Evolutionary conservation across 352 stramenopile species (phyloP), one percentile per base, ranked within the genome.

Genomic region (Pythium scleroteichum): DNA sequence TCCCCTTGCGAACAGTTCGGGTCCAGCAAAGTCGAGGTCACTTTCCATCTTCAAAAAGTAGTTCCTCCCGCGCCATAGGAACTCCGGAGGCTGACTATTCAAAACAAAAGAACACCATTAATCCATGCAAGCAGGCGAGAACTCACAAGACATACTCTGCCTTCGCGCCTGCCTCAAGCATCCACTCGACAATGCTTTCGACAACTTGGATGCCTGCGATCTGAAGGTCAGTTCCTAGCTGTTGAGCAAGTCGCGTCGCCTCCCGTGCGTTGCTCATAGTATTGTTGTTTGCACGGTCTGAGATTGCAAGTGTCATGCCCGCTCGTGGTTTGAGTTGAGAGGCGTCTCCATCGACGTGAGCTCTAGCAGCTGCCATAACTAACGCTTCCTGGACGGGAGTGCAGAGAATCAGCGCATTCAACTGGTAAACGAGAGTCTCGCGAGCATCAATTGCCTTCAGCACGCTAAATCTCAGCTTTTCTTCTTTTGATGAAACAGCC

Each of bases 131-230:
- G 29, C 29, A 35, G 5, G 29, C 5, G 29, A 35, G 5, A 10
- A 35, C 29, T 35, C 10, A n/a, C 10, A 10, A 14, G 27, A 80
- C 81, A 52, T 76, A 91, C 82, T 87, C 78, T 51, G 76, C 71
- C 44, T 87, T 79, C 6, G 78, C 78, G 17, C 82, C 82, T 33
- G 79, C 79, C 49, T 90, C 78, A 10, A 92, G 70, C 78, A 92
- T 92, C 82, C 82, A 92, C 60, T 90, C 82, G 8, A 92, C 82
- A 26, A 92, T 70, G 16, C 75, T 69, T 72, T 92, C 82, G 5
- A 92, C 80, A n/a, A 76, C 86, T 41, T 90, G 78, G 16, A 90
- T 88, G 1, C 82, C 82, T 1, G 71, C 53, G 41, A 88, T 33
- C 53, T 92, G 82, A 6, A 92, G 64, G 44, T 89, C 77, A 5